Conservation (phyloP, 441 rosid genomes). For the Syzygium syzygioides region DNA sequence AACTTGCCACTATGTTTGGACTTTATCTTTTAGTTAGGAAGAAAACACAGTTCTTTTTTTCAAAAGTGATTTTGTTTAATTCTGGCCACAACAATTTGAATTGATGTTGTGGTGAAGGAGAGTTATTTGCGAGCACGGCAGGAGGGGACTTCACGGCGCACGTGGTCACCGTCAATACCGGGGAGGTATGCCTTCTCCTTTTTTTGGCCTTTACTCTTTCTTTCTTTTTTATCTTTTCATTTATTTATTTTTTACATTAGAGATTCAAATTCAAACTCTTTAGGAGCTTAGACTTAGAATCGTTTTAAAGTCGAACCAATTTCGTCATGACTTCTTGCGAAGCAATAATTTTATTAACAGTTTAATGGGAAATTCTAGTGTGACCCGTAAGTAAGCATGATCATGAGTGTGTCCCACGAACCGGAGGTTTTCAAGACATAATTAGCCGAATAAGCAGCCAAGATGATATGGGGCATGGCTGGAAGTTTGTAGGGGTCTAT, state of each 20-base stretch:
- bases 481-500: neutral
- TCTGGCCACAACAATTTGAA: neutral
- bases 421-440: neutral
- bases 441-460: neutral
- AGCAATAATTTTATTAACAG: neutral
- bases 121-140: conserved; percentile 36
- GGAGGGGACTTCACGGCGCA: conserved; percentile 64
- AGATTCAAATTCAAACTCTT: neutral
- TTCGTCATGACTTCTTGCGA: neutral
- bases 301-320: neutral
- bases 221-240: neutral
- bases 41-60: neutral
- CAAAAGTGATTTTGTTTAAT: neutral
- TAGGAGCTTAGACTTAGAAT: neutral
- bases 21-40: neutral
- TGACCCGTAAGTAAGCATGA: neutral
- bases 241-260: neutral
- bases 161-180: conserved; percentile 42
- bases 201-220: neutral
- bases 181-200: conserved; percentile 40
- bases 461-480: neutral
- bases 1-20: neutral
- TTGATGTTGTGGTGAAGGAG: conserved; percentile 39
- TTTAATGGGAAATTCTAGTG: neutral
- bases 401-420: neutral